Evolutionary conservation across 371 early-diverging fungal species (phyloP), one percentile per base, ranked within the genome.

Genomic region (Syncephalastrum monosporum): DNA sequence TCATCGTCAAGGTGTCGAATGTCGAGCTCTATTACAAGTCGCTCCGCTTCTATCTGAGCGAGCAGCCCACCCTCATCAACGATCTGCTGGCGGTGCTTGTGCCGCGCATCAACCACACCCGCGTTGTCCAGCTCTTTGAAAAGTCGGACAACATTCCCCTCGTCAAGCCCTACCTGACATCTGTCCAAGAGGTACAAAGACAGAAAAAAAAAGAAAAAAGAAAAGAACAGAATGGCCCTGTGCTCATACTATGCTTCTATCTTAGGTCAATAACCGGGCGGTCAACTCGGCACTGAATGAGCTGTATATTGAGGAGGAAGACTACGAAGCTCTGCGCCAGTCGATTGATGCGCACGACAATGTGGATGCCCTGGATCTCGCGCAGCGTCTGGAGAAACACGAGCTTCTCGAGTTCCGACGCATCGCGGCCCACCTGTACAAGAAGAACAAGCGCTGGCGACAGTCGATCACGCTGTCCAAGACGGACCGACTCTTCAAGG

Each of bases 21-120:
- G 71, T 93, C 47, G 99, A 98, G 74, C 87, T 97, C 50, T 96
- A 93, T 78, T 97, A 96, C 87, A 95, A 94, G 78, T 93, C 97
- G 0, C 81, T 98, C 54, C 86, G 91, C 12, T 97, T 97, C 77
- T 98, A 98, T 67, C 81, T 98, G 65, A 89, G 91, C 68, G 93
- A 96, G 72, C 93, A 97, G 59, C 99, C 99, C 15, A 70, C 94
- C 57, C 71, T 93, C 23, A 74, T 97, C 63, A 95, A 90, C 68
- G 99, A 98, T 59, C 72, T 98, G 56, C 77, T 98, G 43, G 80
- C 87, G 4, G 92, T 84, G 1, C 75, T 97, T 63, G 93, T 92
- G 21, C 86, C 94, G 7, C 84, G 94, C 24, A 86, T 97, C 64
- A 98, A 97, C 72, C 97, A 96, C 72, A 91, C 95, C 24, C 91